These are phyloP conservation scores for Sphaerulina vaccinii DNA, from an alignment of 2,329 filamentous ascomycete genomes.

Conservation along the genomic window DNA sequence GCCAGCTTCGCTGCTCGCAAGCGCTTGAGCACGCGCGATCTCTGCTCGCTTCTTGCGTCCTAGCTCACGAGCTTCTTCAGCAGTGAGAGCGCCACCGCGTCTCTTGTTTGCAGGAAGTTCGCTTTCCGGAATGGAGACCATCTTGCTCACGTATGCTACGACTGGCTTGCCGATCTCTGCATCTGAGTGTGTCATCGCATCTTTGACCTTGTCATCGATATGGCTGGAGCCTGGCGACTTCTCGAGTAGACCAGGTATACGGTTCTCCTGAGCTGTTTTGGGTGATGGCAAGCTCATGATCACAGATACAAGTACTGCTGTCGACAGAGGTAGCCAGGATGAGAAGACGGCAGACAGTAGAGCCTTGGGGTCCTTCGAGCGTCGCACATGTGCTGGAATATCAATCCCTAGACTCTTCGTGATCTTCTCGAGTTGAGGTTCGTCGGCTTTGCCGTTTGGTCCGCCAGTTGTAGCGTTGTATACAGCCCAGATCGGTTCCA, in stretches of 20 bases:
- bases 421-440: constrained; percentile 83
- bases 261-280: constrained; percentile 70
- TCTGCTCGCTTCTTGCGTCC: constrained; percentile 87
- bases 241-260: constrained; percentile 76
- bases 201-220: constrained; percentile 66
- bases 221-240: constrained; percentile 73
- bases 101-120: constrained; percentile 86
- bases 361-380: constrained; percentile 78
- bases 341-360: constrained; percentile 84
- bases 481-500: constrained; percentile 94
- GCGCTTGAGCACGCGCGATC: constrained; percentile 74
- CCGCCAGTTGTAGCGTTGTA: constrained; percentile 87
- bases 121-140: constrained; percentile 92
- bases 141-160: constrained; percentile 95
- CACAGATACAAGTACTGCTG: constrained; percentile 87
- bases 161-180: constrained; percentile 69
- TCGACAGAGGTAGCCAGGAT: constrained; percentile 88
- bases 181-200: constrained; percentile 82
- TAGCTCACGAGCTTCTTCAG: constrained; percentile 85
- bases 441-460: constrained; percentile 78
- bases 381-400: constrained; percentile 78
- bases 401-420: constrained; percentile 84
- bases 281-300: constrained; percentile 90
- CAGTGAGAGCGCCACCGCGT: constrained; percentile 68
- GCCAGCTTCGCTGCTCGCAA: constrained; percentile 48